Evolutionary conservation across 345 rosid genomes (phyloP).

Genomic region (Rhizophora mangle): DNA sequence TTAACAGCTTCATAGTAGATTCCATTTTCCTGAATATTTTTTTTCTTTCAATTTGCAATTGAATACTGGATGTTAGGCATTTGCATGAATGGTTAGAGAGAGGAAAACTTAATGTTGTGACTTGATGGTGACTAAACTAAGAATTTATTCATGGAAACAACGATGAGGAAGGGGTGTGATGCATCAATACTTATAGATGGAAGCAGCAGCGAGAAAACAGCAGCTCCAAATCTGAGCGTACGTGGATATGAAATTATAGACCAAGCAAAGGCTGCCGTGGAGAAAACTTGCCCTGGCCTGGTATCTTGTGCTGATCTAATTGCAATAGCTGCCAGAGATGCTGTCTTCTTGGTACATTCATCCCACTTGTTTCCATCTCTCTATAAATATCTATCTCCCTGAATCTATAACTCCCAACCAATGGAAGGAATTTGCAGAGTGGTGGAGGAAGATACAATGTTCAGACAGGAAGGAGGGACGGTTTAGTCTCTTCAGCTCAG

Average conservation of each 20-base stretch:
- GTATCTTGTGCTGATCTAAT: constrained; percentile 62
- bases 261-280: constrained; percentile 40
- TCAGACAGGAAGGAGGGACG: constrained; percentile 65
- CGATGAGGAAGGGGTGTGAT: constrained; percentile 53
- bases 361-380: not conserved
- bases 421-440: constrained; percentile 24
- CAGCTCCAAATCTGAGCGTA: constrained; percentile 42
- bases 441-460: constrained; percentile 47
- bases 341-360: constrained; percentile 40
- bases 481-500: constrained; percentile 34
- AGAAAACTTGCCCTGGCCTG: constrained; percentile 28
- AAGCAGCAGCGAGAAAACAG: constrained; percentile 35
- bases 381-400: not conserved
- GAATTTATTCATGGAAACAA: constrained; percentile 1
- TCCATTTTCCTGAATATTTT: no score
- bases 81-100: no score
- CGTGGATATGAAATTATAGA: constrained; percentile 51
- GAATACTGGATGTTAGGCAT: no score
- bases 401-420: not conserved
- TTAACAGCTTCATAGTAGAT: not conserved
- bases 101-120: not conserved
- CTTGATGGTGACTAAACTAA: not conserved
- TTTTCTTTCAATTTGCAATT: no score
- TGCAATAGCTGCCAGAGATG: constrained; percentile 54
- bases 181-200: constrained; percentile 55